Base-by-base conservation (phyloP, 2,329 filamentous ascomycete genomes). In the Aspergillus niger region DNA sequence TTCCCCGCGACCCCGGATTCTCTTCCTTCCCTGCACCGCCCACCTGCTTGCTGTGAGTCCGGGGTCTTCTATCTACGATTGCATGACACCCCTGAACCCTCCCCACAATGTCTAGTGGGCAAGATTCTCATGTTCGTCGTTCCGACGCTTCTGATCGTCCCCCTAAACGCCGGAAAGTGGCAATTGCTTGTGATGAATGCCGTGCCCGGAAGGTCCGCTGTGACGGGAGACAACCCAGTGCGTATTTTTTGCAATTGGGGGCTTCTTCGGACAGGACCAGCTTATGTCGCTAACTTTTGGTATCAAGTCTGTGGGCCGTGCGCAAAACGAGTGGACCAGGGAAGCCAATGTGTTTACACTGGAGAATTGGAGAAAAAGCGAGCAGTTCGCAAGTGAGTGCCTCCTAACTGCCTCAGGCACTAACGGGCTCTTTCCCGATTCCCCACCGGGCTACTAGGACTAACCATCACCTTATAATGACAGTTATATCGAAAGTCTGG, bases 271-370 rank as follows among this genome's bases (percentile, higher is more conserved):
- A 49, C 13, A 11, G 8, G 15, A 15, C 17, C 43, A 20, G 3
- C 15, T 15, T 26, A n/a, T 17, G 17, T 55, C 20, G 41, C 59
- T 67, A 41, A 67, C 43, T 3, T 24, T 11, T 11, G 8, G 6
- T 10, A 5, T 24, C 2, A 30, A 74, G 72, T 71, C 7, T 75
- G 72, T 67, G 69, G 70, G 15, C 71, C 70, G 20, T 76, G 73
- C 55, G 58, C 57, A 17, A 71, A 64, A 32, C 64, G 65, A 20
- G 50, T 59, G 3, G 65, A 70, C 15, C 58, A 48, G 17, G 64
- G 63, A 0, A 54, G 38, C 2, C 60, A 57, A 11, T 76, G 72
- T 50, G 63, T 65, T 6, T 75, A 72, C 41, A 70, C 69, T 1
- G 67, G 70, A 4, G 71, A 72, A 32, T 26, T 65, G 22, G 69